phyloP scores from a whole-genome alignment of 345 rosid genomes.

The Eucalyptus brandiana region DNA sequence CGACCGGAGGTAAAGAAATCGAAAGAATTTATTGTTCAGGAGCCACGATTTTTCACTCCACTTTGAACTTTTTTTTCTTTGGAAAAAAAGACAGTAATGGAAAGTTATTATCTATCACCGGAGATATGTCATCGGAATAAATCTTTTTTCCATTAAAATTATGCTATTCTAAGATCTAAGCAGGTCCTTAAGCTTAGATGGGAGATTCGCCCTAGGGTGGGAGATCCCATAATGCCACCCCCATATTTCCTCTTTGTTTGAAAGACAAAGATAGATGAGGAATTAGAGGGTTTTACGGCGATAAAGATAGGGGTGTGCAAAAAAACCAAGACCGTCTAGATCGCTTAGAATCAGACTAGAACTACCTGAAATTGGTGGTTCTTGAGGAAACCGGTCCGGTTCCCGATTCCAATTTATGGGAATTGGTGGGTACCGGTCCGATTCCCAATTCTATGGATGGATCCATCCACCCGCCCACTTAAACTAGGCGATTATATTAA shows the following conservation, averaged over 20 bases:
- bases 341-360: rapidly evolving
- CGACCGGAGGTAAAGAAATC: background rate
- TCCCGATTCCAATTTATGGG: no score
- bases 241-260: rapidly evolving
- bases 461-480: rapidly evolving
- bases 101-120: no score
- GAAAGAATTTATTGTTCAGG: background rate
- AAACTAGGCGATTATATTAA: no score
- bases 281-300: rapidly evolving
- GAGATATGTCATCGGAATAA: rapidly evolving
- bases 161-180: no score
- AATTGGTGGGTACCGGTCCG: rapidly evolving
- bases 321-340: rapidly evolving
- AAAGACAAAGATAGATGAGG: rapidly evolving
- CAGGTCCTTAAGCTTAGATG: rapidly evolving
- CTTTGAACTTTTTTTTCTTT: background rate
- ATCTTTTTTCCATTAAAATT: no score
- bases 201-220: rapidly evolving
- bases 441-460: rapidly evolving
- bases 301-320: no score
- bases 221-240: rapidly evolving
- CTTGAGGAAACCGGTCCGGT: rapidly evolving
- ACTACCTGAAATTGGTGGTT: rapidly evolving
- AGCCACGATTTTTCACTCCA: background rate
- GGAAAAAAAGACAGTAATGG: no score